Base-by-base conservation (phyloP, 2,329 filamentous ascomycete species). In the Boeremia lycopersici region DNA sequence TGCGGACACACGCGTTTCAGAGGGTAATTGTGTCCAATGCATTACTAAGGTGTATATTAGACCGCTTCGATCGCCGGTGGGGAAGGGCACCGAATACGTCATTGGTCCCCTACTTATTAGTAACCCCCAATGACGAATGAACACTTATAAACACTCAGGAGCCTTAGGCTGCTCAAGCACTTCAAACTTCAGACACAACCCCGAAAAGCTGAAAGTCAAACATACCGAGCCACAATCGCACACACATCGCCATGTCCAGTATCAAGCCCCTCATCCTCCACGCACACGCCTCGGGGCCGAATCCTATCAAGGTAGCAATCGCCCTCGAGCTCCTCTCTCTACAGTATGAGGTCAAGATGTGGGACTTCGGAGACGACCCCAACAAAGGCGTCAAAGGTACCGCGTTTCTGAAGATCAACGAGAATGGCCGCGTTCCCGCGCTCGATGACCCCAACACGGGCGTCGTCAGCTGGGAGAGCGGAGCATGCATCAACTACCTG, bases 381-480 rank as follows among this genome's bases (percentile, higher is more conserved):
- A 23, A 62, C 67, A 23, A 41, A 4, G 52, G 52, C 13, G 46
- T 55, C 6, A 55, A 55, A 29, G 52, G 52, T 58, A 70, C 10
- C 80, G 69, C 68, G 55, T 73, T 47, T 61, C 60, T 38, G 39
- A 28, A 35, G 13, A 55, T 75, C 56, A 78, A 78, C 55, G 74
- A 75, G 39, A 79, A 79, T 48, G 76, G 76, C 35, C 68, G 76
- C 6, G 69, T 77, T 2, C 76, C 77, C 10, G 70, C 75, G 10
- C 74, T 80, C 40, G 69, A 77, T 28, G 78, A 80, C 60, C 77
- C 76, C 4, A 79, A 79, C 65, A 78, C 75, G 0, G 72, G 69
- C 12, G 46, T 55, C 11, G 31, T 55, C 7, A 55, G 52, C 36
- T 55, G 52, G 52, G 52, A 55, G 26, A 55, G 52, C n/a, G 52